These are phyloP conservation scores for Raphanus sativus DNA, from an alignment of 345 rosid species.

Conservation along the genomic window DNA sequence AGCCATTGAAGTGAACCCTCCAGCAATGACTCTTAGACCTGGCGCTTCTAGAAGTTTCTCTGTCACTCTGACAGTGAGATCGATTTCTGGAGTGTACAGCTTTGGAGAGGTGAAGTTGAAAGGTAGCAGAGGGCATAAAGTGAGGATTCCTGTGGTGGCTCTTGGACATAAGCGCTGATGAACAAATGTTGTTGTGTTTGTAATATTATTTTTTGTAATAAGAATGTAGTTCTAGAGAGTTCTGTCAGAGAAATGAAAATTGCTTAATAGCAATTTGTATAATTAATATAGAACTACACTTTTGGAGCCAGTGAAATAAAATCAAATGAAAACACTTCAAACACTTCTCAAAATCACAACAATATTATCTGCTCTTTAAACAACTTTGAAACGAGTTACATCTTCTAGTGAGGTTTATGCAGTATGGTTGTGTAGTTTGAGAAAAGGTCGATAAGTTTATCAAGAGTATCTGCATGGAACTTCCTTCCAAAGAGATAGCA, in stretches of 20 bases:
- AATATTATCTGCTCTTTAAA: conserved; percentile 18
- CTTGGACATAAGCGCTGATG: conserved; percentile 62
- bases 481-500: conserved; percentile 95
- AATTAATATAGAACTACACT: conserved; percentile 28
- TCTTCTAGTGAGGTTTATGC: conserved; percentile 23
- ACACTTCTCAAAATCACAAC: conserved; percentile 4
- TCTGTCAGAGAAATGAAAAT: conserved; percentile 6
- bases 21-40: conserved; percentile 77
- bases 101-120: conserved; percentile 85
- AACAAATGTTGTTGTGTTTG: conserved; percentile 39
- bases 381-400: conserved; percentile 17
- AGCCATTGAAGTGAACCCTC: conserved; percentile 78
- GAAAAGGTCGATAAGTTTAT: conserved; percentile 67
- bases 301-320: neutral
- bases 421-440: conserved; percentile 56
- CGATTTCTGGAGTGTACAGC: conserved; percentile 71
- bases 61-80: conserved; percentile 60
- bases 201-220: conserved; percentile 62
- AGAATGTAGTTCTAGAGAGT: conserved; percentile 40
- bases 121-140: conserved; percentile 97
- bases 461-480: conserved; percentile 62
- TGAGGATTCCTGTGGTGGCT: conserved; percentile 81
- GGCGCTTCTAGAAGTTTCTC: conserved; percentile 71
- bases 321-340: conserved; percentile 22
- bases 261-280: conserved; percentile 29